Conservation (phyloP, 352 stramenopile genomes). For the Phytophthora lateralis region DNA sequence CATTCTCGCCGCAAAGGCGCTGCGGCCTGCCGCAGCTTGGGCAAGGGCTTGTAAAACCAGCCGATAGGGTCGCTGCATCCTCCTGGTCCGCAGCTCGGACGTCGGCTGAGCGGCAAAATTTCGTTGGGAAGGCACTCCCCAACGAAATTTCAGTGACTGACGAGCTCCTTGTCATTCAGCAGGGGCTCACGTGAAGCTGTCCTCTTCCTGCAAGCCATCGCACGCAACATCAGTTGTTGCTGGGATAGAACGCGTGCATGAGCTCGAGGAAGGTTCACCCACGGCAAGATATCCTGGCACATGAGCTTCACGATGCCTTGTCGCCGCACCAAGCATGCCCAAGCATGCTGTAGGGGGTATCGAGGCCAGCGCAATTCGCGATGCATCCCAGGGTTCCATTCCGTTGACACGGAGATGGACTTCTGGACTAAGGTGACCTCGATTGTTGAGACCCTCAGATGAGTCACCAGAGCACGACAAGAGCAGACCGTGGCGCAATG, state of each 20-base stretch:
- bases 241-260: not conserved
- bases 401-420: conserved; percentile 15
- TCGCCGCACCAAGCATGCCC: too few species aligned
- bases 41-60: conserved; percentile 7
- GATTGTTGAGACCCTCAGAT: conserved; percentile 15
- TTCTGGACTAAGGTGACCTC: conserved; percentile 16
- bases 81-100: conserved; percentile 5
- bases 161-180: not conserved
- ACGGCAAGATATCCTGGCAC: not conserved
- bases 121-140: conserved; percentile 10
- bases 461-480: not conserved
- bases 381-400: not conserved
- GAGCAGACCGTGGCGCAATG: too few species aligned
- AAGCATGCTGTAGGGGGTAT: not conserved
- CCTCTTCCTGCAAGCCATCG: not conserved
- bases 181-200: not conserved
- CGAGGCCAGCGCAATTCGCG: not conserved
- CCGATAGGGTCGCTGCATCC: conserved; percentile 11
- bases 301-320: not conserved
- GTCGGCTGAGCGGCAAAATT: conserved; percentile 20
- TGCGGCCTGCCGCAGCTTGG: conserved; percentile 1
- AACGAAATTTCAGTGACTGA: too few species aligned
- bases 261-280: not conserved
- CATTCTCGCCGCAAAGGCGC: conserved; percentile 22
- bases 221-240: not conserved